phyloP scores from a whole-genome alignment of 1,284 basidiomycete species.

The Exobasidium rhododendri region DNA sequence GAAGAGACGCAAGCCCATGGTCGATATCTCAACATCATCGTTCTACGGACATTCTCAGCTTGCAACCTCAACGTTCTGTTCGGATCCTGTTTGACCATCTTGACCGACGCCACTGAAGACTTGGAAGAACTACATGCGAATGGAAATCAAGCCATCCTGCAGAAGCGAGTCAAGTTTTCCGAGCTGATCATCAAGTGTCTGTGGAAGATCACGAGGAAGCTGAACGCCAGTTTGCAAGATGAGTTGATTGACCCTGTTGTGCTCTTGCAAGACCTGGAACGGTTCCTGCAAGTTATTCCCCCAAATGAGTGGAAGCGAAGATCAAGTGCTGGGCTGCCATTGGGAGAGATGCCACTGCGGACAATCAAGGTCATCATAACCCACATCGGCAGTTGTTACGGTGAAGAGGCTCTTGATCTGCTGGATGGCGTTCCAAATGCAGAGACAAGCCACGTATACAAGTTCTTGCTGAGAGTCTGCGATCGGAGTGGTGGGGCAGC shows the following conservation, averaged over 20 bases:
- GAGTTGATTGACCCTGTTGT: constrained; percentile 77
- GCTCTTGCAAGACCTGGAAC: constrained; percentile 87
- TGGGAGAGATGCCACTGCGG: constrained; percentile 92
- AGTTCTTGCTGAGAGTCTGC: constrained; percentile 37
- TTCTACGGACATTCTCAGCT: constrained; percentile 86
- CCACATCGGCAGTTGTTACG: constrained; percentile 55
- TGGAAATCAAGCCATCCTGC: constrained; percentile 38
- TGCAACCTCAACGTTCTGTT: constrained; percentile 87
- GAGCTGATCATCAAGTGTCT: constrained; percentile 96
- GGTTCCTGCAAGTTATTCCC: constrained; percentile 86
- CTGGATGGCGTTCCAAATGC: constrained; percentile 45
- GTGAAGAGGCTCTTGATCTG: constrained; percentile 42
- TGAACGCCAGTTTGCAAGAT: constrained; percentile 83
- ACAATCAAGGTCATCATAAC: constrained; percentile 71
- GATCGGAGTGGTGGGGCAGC: constrained; percentile 21
- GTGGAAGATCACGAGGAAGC: constrained; percentile 94
- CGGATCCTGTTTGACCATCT: constrained; percentile 75
- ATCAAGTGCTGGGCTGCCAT: constrained; percentile 81
- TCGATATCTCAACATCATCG: constrained; percentile 96
- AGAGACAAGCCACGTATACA: constrained; percentile 48
- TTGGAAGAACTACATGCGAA: constrained; percentile 62
- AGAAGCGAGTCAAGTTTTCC: constrained; percentile 71
- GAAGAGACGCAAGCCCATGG: constrained; percentile 69
- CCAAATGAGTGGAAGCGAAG: constrained; percentile 93
- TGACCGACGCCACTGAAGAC: constrained; percentile 82